Conservation (phyloP, 1,284 basidiomycete genomes). For the Trametes sp. region DNA sequence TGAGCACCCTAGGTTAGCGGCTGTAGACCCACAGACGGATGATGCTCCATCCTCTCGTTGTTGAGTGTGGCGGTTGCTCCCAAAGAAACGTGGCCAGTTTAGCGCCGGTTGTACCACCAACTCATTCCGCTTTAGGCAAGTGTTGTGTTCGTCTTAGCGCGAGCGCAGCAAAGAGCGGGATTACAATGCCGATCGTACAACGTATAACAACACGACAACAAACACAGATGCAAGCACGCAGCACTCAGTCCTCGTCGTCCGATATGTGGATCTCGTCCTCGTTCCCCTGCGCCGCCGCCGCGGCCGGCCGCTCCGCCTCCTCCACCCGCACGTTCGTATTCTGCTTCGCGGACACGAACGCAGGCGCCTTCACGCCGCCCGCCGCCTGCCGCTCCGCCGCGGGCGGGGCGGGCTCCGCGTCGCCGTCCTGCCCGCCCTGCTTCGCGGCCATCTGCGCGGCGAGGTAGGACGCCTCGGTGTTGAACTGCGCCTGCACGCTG, state of each 20-base stretch:
- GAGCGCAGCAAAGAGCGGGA: background rate
- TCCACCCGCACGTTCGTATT: slow-evolving; percentile 36
- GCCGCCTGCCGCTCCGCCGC: slow-evolving; percentile 56
- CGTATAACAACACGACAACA: slow-evolving; percentile 22
- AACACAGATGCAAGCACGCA: slow-evolving; percentile 25
- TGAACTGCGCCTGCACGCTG: slow-evolving; percentile 98
- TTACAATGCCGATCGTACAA: slow-evolving; percentile 19
- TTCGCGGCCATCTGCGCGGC: slow-evolving; percentile 84
- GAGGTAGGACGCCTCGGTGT: slow-evolving; percentile 92
- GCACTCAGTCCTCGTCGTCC: slow-evolving; percentile 74
- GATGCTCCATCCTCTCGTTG: slow-evolving; percentile 32
- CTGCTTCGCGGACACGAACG: slow-evolving; percentile 48
- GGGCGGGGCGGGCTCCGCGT: slow-evolving; percentile 66
- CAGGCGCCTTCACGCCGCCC: slow-evolving; percentile 44
- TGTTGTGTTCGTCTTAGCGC: background rate
- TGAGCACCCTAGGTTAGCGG: no score
- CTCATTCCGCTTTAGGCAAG: slow-evolving; percentile 8
- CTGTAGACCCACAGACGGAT: slow-evolving; percentile 24
- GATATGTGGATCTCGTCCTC: slow-evolving; percentile 86
- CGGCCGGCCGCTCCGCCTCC: slow-evolving; percentile 35
- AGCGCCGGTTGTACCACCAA: background rate
- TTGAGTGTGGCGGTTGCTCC: no score
- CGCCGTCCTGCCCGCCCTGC: slow-evolving; percentile 56
- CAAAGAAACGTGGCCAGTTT: background rate
- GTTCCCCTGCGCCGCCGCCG: slow-evolving; percentile 54